These are phyloP conservation scores for Lanzia echinophila DNA, from an alignment of 2,329 filamentous ascomycete genomes.

Conservation along the genomic window DNA sequence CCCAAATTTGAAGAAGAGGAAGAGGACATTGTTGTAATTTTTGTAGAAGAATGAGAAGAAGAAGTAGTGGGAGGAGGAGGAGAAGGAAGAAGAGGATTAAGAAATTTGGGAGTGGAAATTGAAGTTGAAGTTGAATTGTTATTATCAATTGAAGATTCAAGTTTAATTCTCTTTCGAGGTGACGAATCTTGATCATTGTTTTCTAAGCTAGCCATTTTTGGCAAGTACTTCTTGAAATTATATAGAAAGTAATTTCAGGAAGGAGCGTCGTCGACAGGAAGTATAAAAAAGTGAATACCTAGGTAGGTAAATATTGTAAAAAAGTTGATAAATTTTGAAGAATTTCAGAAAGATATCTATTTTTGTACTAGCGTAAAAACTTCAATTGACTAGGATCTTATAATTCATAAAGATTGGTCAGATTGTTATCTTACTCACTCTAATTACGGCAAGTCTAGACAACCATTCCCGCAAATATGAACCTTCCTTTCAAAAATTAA, in stretches of 20 bases:
- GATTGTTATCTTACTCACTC: background rate
- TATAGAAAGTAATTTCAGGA: background rate
- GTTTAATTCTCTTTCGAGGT: constrained; percentile 19
- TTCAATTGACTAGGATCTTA: background rate
- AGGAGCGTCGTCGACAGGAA: background rate
- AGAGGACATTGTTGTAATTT: background rate
- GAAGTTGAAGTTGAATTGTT: constrained; percentile 6
- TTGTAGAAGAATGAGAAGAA: too few species aligned
- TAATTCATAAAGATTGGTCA: background rate
- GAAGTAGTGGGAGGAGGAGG: background rate
- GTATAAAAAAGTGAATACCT: background rate
- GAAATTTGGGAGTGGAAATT: background rate
- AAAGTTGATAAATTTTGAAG: background rate
- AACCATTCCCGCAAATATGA: too few species aligned
- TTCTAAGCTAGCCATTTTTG: constrained; percentile 19
- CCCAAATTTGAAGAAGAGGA: background rate
- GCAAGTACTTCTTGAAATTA: background rate
- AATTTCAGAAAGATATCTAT: background rate
- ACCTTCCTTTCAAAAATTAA: too few species aligned
- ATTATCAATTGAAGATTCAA: constrained; percentile 3
- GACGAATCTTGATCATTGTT: constrained; percentile 5
- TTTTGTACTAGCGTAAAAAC: background rate
- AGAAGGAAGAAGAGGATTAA: background rate
- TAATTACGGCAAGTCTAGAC: too few species aligned
- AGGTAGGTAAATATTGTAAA: background rate